Percentiles rank a stretch among this genome's conserved stretches.
Evolutionary conservation across 306 rosid genomes (phyloP).

Genomic region (Gleditsia sinensis): DNA sequence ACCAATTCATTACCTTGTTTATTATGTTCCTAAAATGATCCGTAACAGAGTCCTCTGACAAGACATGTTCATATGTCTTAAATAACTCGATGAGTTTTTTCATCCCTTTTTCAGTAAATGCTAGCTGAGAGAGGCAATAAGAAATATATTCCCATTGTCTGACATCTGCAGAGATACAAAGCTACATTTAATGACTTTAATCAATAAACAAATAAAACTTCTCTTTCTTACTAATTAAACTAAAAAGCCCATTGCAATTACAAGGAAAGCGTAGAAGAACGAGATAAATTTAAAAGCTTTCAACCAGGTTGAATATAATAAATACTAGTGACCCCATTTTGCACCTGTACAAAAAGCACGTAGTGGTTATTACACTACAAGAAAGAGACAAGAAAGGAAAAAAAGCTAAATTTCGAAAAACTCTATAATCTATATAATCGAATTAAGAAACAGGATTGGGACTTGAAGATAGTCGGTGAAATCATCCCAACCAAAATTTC

Average conservation of each 20-base stretch:
- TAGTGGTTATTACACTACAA: not conserved
- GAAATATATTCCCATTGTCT: conserved; percentile 86
- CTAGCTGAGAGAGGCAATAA: conserved; percentile 93
- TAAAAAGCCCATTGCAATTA: not conserved
- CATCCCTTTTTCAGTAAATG: conserved; percentile 92
- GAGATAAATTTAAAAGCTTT: not conserved
- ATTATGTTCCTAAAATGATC: conserved; percentile 77
- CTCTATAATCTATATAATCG: not conserved
- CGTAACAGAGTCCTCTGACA: conserved; percentile 83
- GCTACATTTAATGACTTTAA: conserved; percentile 19
- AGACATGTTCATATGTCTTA: conserved; percentile 77
- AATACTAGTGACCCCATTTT: not conserved
- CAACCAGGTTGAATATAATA: too few relatives aligned
- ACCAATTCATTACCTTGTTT: conserved; percentile 64
- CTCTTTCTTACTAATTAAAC: not conserved
- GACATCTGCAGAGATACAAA: conserved; percentile 54
- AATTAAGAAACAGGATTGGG: not conserved
- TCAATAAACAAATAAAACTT: conserved; percentile 5
- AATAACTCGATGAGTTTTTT: conserved; percentile 85
- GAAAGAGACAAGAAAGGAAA: not conserved
- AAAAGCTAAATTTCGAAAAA: not conserved
- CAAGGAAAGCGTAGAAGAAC: not conserved
- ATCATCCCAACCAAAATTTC: conserved; percentile 19
- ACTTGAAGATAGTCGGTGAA: not conserved
- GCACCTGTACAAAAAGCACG: not conserved